These are phyloP conservation scores for Penicillium cosmopolitanum DNA, from an alignment of 495 filamentous ascomycete genomes.

Conservation along the genomic window DNA sequence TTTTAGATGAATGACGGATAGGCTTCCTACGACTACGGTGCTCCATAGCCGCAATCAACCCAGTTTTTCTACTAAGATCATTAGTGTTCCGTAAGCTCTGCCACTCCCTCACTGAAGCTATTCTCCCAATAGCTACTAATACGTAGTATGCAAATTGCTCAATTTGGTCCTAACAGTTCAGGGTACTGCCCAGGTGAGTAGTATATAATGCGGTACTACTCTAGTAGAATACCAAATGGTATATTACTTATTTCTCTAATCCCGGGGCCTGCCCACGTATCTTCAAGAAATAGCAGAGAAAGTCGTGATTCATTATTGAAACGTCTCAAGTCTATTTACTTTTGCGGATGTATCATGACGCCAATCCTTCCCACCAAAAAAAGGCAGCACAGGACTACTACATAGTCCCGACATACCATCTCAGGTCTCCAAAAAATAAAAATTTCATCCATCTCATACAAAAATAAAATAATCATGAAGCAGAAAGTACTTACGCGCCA, in stretches of 20 bases:
- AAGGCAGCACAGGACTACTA: conserved; percentile 4
- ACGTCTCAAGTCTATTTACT: conserved; percentile 38
- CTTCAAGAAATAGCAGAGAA: conserved; percentile 15
- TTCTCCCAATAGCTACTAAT: no score
- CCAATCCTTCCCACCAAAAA: conserved; percentile 19
- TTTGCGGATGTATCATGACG: conserved; percentile 30
- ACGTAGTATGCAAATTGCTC: no score
- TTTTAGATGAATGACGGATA: no score
- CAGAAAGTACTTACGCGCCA: conserved; percentile 25
- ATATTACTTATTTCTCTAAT: no score
- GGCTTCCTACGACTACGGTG: no score
- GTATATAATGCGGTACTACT: no score
- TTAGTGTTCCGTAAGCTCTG: no score
- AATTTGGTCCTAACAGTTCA: no score
- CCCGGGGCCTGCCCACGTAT: neutral
- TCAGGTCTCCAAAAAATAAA: conserved; percentile 33
- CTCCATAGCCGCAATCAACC: no score
- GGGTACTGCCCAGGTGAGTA: no score
- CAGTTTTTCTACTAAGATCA: neutral
- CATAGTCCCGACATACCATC: conserved; percentile 25
- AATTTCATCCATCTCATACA: conserved; percentile 27
- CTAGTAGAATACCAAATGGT: no score
- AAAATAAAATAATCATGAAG: conserved; percentile 5
- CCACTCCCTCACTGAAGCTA: no score
- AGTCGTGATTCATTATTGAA: conserved; percentile 43